These are phyloP conservation scores for Fragaria nilgerrensis DNA, from an alignment of 306 rosid species.

Conservation along the genomic window DNA sequence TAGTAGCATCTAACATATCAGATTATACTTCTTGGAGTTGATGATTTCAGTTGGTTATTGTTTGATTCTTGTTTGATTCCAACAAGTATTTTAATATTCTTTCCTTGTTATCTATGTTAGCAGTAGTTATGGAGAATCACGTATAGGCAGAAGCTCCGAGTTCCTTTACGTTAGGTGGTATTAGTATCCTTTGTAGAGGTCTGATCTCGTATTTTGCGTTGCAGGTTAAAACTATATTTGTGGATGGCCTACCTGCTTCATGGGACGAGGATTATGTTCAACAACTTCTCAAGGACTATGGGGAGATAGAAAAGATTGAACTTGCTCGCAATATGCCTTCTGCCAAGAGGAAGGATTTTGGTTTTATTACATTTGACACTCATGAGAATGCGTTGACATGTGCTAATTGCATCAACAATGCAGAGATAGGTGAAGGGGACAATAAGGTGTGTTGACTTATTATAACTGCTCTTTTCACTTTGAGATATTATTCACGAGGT, in stretches of 20 bases:
- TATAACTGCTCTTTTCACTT: background rate
- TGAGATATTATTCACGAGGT: background rate
- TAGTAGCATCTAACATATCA: background rate
- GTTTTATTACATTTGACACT: constrained; percentile 87
- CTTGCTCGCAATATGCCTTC: constrained; percentile 98
- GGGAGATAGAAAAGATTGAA: constrained; percentile 75
- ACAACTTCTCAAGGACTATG: constrained; percentile 72
- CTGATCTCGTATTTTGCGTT: constrained; percentile 33
- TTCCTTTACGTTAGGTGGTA: background rate
- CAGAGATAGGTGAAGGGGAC: constrained; percentile 91
- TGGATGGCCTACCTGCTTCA: constrained; percentile 88
- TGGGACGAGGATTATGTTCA: constrained; percentile 88
- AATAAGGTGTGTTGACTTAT: constrained; percentile 59
- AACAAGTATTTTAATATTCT: background rate
- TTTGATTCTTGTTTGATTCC: background rate
- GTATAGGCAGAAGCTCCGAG: background rate
- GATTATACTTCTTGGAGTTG: background rate
- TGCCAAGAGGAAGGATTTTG: constrained; percentile 93
- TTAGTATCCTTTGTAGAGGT: background rate
- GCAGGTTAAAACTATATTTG: constrained; percentile 96
- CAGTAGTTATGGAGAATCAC: background rate
- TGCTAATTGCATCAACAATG: constrained; percentile 81
- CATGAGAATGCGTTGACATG: constrained; percentile 87
- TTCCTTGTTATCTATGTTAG: background rate
- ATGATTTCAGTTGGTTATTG: background rate